These are phyloP conservation scores for Microbotryum intermedium DNA, from an alignment of 1,284 basidiomycete genomes.

Conservation along the genomic window DNA sequence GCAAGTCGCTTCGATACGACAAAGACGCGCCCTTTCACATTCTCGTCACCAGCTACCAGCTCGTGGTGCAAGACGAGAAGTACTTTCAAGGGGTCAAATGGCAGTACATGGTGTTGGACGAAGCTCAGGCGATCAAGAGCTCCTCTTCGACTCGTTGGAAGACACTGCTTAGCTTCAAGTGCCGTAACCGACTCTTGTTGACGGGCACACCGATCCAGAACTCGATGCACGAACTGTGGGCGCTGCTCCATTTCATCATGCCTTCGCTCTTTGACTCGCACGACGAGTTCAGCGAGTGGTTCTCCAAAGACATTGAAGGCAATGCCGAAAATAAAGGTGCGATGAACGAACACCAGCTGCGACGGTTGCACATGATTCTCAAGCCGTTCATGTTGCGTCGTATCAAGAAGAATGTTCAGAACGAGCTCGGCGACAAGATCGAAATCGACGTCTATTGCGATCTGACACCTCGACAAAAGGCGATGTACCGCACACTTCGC, in stretches of 20 bases:
- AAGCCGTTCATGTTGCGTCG: conserved; percentile 99
- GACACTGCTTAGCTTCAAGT: conserved; percentile 89
- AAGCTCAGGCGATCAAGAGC: conserved; percentile 99
- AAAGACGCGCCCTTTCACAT: conserved; percentile 95
- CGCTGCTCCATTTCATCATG: conserved; percentile 99
- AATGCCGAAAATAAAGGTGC: conserved; percentile 71
- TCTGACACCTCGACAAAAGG: conserved; percentile 82
- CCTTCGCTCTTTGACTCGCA: conserved; percentile 98
- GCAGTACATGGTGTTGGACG: conserved; percentile 99
- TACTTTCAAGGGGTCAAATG: conserved; percentile 97
- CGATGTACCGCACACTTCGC: conserved; percentile 82
- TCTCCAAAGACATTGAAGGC: conserved; percentile 98
- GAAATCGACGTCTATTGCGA: conserved; percentile 95
- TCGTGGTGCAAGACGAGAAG: conserved; percentile 94
- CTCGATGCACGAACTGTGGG: conserved; percentile 99
- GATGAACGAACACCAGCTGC: conserved; percentile 90
- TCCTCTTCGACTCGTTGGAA: conserved; percentile 97
- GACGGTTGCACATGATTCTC: conserved; percentile 95
- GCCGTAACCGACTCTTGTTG: conserved; percentile 86
- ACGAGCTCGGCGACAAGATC: conserved; percentile 99
- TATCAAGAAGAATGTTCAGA: conserved; percentile 97
- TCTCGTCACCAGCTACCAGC: conserved; percentile 92
- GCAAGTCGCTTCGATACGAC: conserved; percentile 92
- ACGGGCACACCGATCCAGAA: conserved; percentile 99
- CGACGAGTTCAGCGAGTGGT: conserved; percentile 99